These are phyloP conservation scores for Penicillium oxalicum DNA, from an alignment of 2,329 filamentous ascomycete species.

Conservation along the genomic window DNA sequence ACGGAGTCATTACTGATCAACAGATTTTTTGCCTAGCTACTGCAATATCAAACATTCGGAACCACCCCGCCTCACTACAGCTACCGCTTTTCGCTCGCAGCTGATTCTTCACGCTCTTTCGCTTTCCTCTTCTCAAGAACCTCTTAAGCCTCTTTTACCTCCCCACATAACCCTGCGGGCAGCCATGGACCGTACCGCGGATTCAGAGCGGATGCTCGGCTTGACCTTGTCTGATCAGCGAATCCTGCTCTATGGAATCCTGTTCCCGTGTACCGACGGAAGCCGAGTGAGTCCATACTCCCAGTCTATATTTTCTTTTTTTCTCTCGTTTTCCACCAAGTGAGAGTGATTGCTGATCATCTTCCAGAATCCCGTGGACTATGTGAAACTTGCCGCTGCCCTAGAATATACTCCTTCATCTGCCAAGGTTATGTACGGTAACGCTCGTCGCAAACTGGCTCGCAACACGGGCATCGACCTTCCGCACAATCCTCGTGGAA, in stretches of 20 bases:
- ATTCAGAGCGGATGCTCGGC: not conserved
- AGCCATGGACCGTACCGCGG: not conserved
- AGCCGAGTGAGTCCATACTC: not conserved
- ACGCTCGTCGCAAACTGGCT: constrained; percentile 1
- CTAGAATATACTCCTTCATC: not conserved
- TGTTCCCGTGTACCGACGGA: not conserved
- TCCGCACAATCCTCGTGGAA: not conserved
- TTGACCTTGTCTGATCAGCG: not conserved
- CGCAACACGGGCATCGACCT: not conserved
- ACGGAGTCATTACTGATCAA: too few relatives aligned
- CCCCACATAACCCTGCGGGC: not conserved
- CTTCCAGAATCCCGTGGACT: not conserved
- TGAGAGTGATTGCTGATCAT: not conserved
- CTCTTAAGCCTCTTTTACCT: not conserved
- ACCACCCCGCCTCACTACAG: not conserved
- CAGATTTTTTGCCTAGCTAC: too few relatives aligned
- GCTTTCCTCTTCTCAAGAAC: too few relatives aligned
- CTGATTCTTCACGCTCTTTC: too few relatives aligned
- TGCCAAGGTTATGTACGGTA: not conserved
- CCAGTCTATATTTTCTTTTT: not conserved
- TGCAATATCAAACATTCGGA: too few relatives aligned
- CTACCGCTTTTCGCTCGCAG: not conserved
- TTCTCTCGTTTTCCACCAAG: too few relatives aligned
- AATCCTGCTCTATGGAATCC: not conserved
- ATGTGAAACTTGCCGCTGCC: not conserved